Evolutionary conservation across 495 filamentous ascomycete species (phyloP).

Genomic region (Umbilicaria muhlenbergii): DNA sequence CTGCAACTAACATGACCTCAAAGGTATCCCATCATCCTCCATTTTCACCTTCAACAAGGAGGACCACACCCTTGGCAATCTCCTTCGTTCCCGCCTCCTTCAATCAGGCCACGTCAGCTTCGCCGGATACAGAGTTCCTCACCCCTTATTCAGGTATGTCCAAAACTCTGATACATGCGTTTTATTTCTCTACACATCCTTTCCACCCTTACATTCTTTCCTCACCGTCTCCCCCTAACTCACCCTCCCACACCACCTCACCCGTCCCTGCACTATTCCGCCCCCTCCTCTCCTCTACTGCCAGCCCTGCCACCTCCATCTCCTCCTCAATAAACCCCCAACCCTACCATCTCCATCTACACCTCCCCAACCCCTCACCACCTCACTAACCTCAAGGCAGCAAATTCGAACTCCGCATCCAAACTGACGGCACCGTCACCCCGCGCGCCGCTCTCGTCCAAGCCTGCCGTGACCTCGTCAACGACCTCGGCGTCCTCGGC

Average conservation of each 20-base stretch:
- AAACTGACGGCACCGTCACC: conserved; percentile 76
- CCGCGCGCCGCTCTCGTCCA: conserved; percentile 75
- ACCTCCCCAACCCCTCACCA: conserved; percentile 54
- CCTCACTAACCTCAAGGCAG: neutral
- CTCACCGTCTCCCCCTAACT: neutral
- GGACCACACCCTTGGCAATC: conserved; percentile 89
- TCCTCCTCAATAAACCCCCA: too few relatives aligned
- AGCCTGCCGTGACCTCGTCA: conserved; percentile 62
- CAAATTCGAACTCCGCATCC: conserved; percentile 72
- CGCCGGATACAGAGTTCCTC: conserved; percentile 59
- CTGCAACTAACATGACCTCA: conserved; percentile 2
- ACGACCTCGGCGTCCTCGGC: conserved; percentile 56
- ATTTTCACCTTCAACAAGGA: conserved; percentile 94
- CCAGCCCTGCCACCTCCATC: conserved; percentile 66
- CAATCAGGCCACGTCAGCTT: conserved; percentile 66
- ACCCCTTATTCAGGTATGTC: conserved; percentile 27
- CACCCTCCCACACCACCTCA: neutral
- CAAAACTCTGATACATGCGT: neutral
- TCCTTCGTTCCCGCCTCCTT: conserved; percentile 67
- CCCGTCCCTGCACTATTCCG: neutral
- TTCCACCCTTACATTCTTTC: too few relatives aligned
- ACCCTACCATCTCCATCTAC: neutral
- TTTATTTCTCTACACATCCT: too few relatives aligned
- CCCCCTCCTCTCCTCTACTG: conserved; percentile 39
- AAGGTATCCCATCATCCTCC: conserved; percentile 65